Evolutionary conservation across 2,329 filamentous ascomycete genomes (phyloP), one percentile per base, ranked within the genome.

Genomic region (Apiospora marii): DNA sequence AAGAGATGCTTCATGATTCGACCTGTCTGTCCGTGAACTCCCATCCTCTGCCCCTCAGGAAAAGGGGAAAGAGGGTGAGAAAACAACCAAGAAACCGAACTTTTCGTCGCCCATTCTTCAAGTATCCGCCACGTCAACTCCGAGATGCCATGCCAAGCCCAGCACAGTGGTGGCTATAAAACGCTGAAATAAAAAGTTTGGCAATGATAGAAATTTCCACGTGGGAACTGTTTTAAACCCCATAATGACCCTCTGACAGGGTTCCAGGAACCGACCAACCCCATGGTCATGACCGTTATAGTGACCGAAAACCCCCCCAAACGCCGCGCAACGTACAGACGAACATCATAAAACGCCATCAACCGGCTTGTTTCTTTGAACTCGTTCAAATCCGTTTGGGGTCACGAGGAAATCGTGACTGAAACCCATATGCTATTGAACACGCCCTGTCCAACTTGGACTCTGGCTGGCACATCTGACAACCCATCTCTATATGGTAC

Each of bases 401-500:
- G 58, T 27, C 14, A 70, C n/a, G 68, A 41, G 48, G 58, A 70
- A 37, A 70, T 70, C 68, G 68, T 41, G 48, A 41, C n/a, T 46
- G 46, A 16, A 14, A 44, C 67, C 10, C 24, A 68, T 68, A 48
- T 68, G 67, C 19, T 48, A 34, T n/a, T 48, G 41, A 48, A 46
- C 67, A 64, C 34, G 34, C 48, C 44, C 2, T 49, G 43, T 34
- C n/a, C 44, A 49, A 49, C 67, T 37, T n/a, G 67, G 16, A 49
- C 48, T 49, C 44, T 34, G 27, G 48, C 48, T 27, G 49, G 37
- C 49, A 72, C 61, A 69, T 67, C 51, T 49, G 46, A 67, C 51
- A 70, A 44, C 43, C 76, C 74, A 73, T 80, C 78, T 79, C 79
- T 78, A 75, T 81, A 83, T 82, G 75, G 81, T 83, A 82, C 82